Percentiles rank a stretch among this genome's conserved stretches.
phyloP scores from a whole-genome alignment of 495 filamentous ascomycete genomes.

The Podospora conica region DNA sequence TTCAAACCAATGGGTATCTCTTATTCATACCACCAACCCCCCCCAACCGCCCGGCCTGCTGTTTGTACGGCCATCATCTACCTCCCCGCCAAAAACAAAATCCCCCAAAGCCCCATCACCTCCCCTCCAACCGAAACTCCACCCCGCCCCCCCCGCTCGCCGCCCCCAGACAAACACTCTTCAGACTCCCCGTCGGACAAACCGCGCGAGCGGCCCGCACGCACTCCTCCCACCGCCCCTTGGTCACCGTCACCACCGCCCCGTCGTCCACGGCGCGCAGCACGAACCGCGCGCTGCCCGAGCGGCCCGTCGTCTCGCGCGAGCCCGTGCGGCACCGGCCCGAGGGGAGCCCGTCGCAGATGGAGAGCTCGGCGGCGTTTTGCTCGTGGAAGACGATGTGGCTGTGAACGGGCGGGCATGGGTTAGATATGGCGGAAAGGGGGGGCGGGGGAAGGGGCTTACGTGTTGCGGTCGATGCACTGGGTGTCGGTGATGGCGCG shows the following conservation, averaged over 20 bases:
- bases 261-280: conserved; percentile 32
- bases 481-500: conserved; percentile 28
- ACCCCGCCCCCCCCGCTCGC: conserved; percentile 43
- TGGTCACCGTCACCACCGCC: conserved; percentile 44
- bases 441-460: conserved; percentile 11
- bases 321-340: conserved; percentile 36
- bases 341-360: conserved; percentile 49
- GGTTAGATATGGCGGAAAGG: background rate
- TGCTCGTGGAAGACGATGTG: conserved; percentile 48
- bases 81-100: conserved; percentile 14
- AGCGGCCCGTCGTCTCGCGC: conserved; percentile 36
- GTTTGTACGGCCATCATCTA: background rate
- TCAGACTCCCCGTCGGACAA: conserved; percentile 42
- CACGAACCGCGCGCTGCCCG: conserved; percentile 44
- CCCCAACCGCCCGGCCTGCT: background rate
- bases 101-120: background rate
- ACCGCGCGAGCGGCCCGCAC: conserved; percentile 42
- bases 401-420: conserved; percentile 18
- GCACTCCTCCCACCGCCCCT: conserved; percentile 47
- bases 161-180: conserved; percentile 43
- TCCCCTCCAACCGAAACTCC: conserved; percentile 32
- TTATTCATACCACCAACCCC: background rate
- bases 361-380: conserved; percentile 47
- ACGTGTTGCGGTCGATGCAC: conserved; percentile 34
- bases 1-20: background rate